These are phyloP conservation scores for Coemansia sp. DNA, from an alignment of 192 early-diverging fungal species.

Conservation along the genomic window DNA sequence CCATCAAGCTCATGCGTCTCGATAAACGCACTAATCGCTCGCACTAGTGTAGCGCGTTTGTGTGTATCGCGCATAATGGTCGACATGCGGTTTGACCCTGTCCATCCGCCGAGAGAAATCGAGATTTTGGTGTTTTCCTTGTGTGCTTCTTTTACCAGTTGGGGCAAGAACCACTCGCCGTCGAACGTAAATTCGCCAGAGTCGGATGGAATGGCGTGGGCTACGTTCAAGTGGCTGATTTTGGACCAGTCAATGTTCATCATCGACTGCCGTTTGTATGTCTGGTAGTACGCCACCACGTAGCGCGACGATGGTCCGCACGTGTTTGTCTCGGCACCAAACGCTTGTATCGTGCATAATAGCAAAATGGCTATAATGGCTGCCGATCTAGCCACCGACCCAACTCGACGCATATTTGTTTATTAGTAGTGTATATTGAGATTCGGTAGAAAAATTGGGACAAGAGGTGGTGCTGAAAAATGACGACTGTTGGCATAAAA, in stretches of 20 bases:
- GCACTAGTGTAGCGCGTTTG: slow-evolving; percentile 59
- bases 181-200: slow-evolving; percentile 52
- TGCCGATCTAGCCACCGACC: neutral
- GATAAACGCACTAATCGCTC: slow-evolving; percentile 59
- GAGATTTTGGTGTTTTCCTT: slow-evolving; percentile 56
- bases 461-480: neutral
- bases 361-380: neutral
- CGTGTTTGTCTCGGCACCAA: slow-evolving; percentile 4
- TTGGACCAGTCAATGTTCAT: slow-evolving; percentile 51
- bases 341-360: neutral
- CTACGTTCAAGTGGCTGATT: slow-evolving; percentile 50
- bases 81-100: slow-evolving; percentile 66
- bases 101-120: slow-evolving; percentile 74
- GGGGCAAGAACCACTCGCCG: slow-evolving; percentile 58
- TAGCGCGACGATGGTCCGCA: slow-evolving; percentile 48
- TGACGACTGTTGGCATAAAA: too few species aligned
- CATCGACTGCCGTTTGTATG: slow-evolving; percentile 48
- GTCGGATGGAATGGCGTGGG: slow-evolving; percentile 55
- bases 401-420: neutral
- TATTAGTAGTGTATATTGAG: neutral
- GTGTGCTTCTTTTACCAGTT: slow-evolving; percentile 53
- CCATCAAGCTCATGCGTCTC: slow-evolving; percentile 62
- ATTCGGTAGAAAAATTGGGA: neutral
- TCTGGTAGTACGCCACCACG: slow-evolving; percentile 51
- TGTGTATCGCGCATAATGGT: slow-evolving; percentile 54